A percentile compares a stretch with the other conserved stretches of the same genome.
Evolutionary conservation across 495 filamentous ascomycete species (phyloP).

Genomic region (Penicillium antarcticum): DNA sequence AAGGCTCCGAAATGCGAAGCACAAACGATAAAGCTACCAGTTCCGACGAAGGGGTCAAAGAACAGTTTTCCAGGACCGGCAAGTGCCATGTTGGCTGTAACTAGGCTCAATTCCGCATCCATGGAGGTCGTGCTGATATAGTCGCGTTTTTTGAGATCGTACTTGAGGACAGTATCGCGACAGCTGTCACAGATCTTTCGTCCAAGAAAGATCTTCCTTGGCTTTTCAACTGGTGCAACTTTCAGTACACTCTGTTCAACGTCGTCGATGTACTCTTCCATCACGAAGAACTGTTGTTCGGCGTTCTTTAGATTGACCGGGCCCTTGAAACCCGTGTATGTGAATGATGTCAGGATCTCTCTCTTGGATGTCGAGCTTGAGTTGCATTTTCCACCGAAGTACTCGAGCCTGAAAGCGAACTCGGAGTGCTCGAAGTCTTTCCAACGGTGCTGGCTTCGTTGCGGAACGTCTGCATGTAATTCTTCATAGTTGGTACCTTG

Average conservation of each 20-base stretch:
- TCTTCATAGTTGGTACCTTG: constrained; percentile 60
- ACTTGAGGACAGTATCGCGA: constrained; percentile 64
- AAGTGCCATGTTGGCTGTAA: constrained; percentile 88
- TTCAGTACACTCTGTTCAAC: constrained; percentile 12
- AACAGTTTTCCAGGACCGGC: constrained; percentile 78
- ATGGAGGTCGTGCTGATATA: constrained; percentile 97
- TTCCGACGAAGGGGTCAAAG: constrained; percentile 94
- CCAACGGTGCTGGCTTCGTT: constrained; percentile 62
- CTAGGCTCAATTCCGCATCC: constrained; percentile 88
- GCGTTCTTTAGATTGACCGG: constrained; percentile 69
- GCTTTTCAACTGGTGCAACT: constrained; percentile 36
- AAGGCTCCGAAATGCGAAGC: constrained; percentile 85
- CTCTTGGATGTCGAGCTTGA: constrained; percentile 51
- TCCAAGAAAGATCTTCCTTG: constrained; percentile 65
- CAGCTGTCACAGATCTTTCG: constrained; percentile 61
- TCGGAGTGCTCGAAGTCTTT: constrained; percentile 52
- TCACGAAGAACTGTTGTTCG: constrained; percentile 69
- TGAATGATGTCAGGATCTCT: constrained; percentile 74
- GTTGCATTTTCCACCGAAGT: constrained; percentile 66
- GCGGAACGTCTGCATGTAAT: constrained; percentile 63
- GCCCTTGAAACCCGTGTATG: constrained; percentile 73
- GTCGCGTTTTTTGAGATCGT: constrained; percentile 84
- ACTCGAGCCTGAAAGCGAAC: constrained; percentile 82
- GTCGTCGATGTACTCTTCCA: constrained; percentile 70
- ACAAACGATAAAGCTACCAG: constrained; percentile 83